Conservation (phyloP, 1,139 yeast species). For the Blastobotrys malaysiensis region DNA sequence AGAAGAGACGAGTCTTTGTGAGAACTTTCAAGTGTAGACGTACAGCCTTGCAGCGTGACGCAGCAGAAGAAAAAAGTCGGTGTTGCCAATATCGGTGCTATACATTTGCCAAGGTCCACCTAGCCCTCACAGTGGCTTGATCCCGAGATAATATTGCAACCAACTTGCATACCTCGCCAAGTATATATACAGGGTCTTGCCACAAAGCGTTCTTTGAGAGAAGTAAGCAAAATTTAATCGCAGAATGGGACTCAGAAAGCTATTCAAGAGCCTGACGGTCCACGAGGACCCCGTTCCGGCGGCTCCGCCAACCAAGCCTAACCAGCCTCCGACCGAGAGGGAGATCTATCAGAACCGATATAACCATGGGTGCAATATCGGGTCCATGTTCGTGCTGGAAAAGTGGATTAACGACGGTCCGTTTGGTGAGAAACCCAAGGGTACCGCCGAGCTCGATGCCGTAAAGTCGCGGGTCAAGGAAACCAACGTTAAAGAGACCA, state of each 20-base stretch:
- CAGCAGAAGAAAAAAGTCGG: background rate
- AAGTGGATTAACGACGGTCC: slow-evolving; percentile 42
- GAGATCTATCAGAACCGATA: slow-evolving; percentile 61
- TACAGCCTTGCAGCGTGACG: background rate
- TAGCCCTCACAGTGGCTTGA: background rate
- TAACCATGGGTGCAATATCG: slow-evolving; percentile 83
- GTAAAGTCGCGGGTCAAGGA: slow-evolving; percentile 44
- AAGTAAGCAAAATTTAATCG: too few relatives aligned
- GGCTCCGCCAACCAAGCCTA: slow-evolving; percentile 30
- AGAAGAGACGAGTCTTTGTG: background rate
- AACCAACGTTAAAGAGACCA: slow-evolving; percentile 52
- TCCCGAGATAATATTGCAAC: background rate
- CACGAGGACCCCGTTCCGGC: slow-evolving; percentile 20
- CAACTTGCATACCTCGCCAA: background rate
- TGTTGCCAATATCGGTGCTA: background rate
- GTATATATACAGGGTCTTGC: background rate
- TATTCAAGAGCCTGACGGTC: slow-evolving; percentile 6
- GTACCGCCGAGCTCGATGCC: slow-evolving; percentile 72
- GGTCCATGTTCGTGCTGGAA: slow-evolving; percentile 78
- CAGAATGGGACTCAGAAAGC: slow-evolving; percentile 12
- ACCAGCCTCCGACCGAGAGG: slow-evolving; percentile 40
- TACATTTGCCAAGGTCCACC: background rate
- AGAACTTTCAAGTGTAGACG: background rate
- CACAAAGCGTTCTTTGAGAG: background rate
- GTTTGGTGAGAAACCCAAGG: slow-evolving; percentile 46